Base-by-base conservation (phyloP, 306 rosid genomes). In the Prunus padus region DNA sequence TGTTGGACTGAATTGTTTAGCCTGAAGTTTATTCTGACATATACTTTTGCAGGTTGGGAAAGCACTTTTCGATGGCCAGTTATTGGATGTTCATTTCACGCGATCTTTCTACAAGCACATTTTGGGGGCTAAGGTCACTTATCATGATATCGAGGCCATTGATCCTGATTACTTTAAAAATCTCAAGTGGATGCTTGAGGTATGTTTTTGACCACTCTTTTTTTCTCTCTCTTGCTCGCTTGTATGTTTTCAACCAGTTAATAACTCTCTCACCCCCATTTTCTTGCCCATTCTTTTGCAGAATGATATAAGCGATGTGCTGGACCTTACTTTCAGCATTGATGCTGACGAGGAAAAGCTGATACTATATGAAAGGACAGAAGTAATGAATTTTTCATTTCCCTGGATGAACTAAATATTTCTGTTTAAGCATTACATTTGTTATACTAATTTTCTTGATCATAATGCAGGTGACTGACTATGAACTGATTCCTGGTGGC, bases 131-230 rank as follows among this genome's bases (percentile, higher is more conserved):
- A 94, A 91, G 88, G 98, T 94, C 76, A 94, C 98, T 73, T 94
- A 94, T 80, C 98, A 88, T 77, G 98, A 94, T 83, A 94, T 94
- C 74, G 98, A 94, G 87, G 98, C 98, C 74, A 94, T 94, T 77
- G 98, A 94, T 87, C 98, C 98, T 44, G 91, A 62, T 84, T 92
- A 92, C 84, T 95, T 86, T 80, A 95, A 42, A 82, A 95, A 92
- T 79, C 83, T 92, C 76, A 90, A 95, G 84, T 95, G 99, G 97
- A 84, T 95, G 97, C 97, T 95, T 44, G 97, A 94, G 98, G 98
- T 89, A 82, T 75, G 77, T 45, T 52, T 22, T 61, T 23, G 15
- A 16, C 49, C 47, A 51, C 57, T 23, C 22, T 62, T n/a, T 4
- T 62, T 59, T 57, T 76, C 25, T 40, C 47, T 54, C 49, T 73